Conservation (phyloP, 2,329 filamentous ascomycete species). For the Colletotrichum agaves region DNA sequence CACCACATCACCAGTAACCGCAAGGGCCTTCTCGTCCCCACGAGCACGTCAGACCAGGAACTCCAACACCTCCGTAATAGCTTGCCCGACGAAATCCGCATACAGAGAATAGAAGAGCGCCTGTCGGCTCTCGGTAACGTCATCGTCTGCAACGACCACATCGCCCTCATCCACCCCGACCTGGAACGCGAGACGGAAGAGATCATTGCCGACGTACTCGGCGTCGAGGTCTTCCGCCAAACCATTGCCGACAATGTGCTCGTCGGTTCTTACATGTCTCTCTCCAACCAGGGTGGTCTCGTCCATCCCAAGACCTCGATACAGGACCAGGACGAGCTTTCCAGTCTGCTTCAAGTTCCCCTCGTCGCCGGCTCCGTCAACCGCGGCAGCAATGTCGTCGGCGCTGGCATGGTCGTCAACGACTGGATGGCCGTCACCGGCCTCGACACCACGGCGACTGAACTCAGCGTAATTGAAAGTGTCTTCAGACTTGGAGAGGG, state of each 20-base stretch:
- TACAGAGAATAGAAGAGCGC: slow-evolving; percentile 97
- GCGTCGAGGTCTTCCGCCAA: slow-evolving; percentile 91
- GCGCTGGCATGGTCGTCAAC: slow-evolving; percentile 95
- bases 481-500: slow-evolving; percentile 96
- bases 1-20: slow-evolving; percentile 73
- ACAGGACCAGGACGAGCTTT: slow-evolving; percentile 97
- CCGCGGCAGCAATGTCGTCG: slow-evolving; percentile 92
- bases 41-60: slow-evolving; percentile 96
- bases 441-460: slow-evolving; percentile 92
- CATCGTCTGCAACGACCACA: slow-evolving; percentile 96
- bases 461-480: slow-evolving; percentile 94
- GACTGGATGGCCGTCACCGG: slow-evolving; percentile 95
- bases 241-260: slow-evolving; percentile 98
- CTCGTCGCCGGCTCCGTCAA: slow-evolving; percentile 96
- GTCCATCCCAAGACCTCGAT: slow-evolving; percentile 98
- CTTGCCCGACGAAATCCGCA: slow-evolving; percentile 89
- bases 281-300: slow-evolving; percentile 95
- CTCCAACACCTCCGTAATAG: slow-evolving; percentile 96
- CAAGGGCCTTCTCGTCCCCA: slow-evolving; percentile 95
- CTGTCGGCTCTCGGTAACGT: slow-evolving; percentile 96
- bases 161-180: slow-evolving; percentile 95
- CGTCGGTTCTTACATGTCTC: slow-evolving; percentile 94
- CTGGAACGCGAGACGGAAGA: slow-evolving; percentile 98
- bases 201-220: slow-evolving; percentile 94
- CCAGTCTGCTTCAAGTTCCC: slow-evolving; percentile 91